phyloP scores from a whole-genome alignment of 371 early-diverging fungal species.

The Dinochytrium kinnereticum region DNA sequence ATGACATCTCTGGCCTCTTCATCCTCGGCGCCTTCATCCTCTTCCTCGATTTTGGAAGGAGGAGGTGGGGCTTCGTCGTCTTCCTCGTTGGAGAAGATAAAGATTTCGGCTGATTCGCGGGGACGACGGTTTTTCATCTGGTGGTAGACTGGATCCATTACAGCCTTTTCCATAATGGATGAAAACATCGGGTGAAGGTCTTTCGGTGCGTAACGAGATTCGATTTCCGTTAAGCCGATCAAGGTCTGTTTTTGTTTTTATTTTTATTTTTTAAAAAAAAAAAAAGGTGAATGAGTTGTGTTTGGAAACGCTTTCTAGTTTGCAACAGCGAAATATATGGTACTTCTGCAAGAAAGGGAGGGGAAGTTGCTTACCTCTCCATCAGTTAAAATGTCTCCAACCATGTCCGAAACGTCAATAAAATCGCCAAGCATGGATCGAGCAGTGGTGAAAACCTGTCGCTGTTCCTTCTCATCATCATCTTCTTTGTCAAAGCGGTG shows the following conservation, averaged over 20 bases:
- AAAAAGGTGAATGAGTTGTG: background rate
- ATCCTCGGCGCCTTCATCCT: background rate
- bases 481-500: constrained; percentile 10
- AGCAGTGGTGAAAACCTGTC: constrained; percentile 17
- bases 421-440: constrained; percentile 2
- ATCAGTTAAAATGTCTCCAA: constrained; percentile 6
- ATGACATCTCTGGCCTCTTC: constrained; percentile 1
- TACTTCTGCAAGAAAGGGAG: too few relatives aligned
- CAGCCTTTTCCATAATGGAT: constrained; percentile 4
- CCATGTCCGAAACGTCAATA: constrained; percentile 20
- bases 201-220: constrained; percentile 15
- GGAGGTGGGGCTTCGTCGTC: constrained; percentile 10
- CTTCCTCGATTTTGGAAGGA: background rate
- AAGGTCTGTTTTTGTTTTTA: constrained; percentile 4
- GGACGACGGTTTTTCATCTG: constrained; percentile 2
- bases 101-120: constrained; percentile 16
- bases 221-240: constrained; percentile 14
- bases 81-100: constrained; percentile 7
- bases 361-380: constrained; percentile 23
- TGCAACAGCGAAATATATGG: too few relatives aligned
- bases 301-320: too few relatives aligned
- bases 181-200: constrained; percentile 10
- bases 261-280: background rate
- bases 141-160: constrained; percentile 7
- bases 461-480: background rate